Evolutionary conservation across 2,329 filamentous ascomycete genomes (phyloP).

Genomic region (Aureobasidium sp.): DNA sequence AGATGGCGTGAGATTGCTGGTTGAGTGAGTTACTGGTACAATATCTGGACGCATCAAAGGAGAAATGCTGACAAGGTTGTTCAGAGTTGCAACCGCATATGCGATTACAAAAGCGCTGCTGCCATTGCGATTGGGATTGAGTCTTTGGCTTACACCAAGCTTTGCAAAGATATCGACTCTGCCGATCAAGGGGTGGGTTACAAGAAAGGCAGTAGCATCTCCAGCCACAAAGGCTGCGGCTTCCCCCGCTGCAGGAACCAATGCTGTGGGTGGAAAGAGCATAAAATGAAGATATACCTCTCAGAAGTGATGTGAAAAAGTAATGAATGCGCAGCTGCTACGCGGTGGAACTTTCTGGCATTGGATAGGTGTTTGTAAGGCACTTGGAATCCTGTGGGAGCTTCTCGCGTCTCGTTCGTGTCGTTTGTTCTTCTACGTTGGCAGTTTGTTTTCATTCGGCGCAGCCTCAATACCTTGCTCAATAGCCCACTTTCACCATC

Average conservation of each 20-base stretch:
- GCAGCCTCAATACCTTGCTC: neutral
- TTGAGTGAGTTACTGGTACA: constrained; percentile 37
- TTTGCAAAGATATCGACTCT: constrained; percentile 43
- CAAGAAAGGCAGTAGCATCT: neutral
- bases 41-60: neutral
- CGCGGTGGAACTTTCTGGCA: neutral
- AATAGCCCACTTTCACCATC: neutral
- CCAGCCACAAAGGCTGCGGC: neutral
- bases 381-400: neutral
- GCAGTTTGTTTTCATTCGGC: neutral
- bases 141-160: constrained; percentile 87
- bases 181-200: constrained; percentile 6
- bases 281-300: neutral
- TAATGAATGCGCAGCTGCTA: neutral
- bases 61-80: neutral
- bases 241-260: neutral
- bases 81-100: constrained; percentile 73
- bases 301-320: neutral
- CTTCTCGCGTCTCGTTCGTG: neutral
- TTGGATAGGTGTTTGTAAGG: neutral
- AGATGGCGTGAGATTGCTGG: constrained; percentile 46
- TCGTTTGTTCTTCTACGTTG: neutral
- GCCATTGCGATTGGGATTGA: constrained; percentile 66
- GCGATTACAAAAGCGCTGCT: constrained; percentile 81
- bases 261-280: neutral